Base-by-base conservation (phyloP, 768 basidiomycete species). In the Nidularia sp. region DNA sequence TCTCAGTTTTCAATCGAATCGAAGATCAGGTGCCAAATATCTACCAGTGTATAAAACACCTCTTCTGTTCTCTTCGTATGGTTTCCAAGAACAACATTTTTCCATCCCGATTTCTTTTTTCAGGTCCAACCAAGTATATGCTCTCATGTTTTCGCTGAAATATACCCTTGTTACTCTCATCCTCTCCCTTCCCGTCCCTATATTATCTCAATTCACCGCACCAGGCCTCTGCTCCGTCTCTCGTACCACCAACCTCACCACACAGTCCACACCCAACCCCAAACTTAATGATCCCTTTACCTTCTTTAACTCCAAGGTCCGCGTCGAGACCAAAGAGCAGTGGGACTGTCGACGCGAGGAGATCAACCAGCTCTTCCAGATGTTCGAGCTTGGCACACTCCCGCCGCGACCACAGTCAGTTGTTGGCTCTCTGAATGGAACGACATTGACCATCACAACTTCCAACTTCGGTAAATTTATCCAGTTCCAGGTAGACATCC, bases 211-310 rank as follows among this genome's bases (percentile, higher is more conserved):
- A 29, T 29, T 29, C 25, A 29, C 25, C 25, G 4, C 57, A 3
- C 50, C 55, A 4, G 29, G 55, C n/a, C 34, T 43, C 4, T 39
- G 54, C 5, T 43, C 60, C 12, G 13, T 52, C 34, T 50, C 63
- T 8, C 45, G 59, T 7, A 49, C 64, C n/a, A 10, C 61, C 7
- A 29, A 29, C 25, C 25, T 29, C 25, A 29, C 25, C 25, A 29
- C 25, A 29, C 25, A 29, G 25, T 35, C 61, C 7, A 51, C 63
- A 6, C 48, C 54, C 54, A 74, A 75, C 57, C 51, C 70, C 48
- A 72, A 70, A 50, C 72, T 84, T 12, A 78, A 77, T 6, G 73
- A 83, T 58, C 82, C 81, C 1, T 84, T 84, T 73, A 67, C 68
- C 2, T 80, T 80, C 63, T 59, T 71, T 31, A 67, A 71, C 54